phyloP scores from a whole-genome alignment of 768 basidiomycete species.

The Gymnopilus junonius region DNA sequence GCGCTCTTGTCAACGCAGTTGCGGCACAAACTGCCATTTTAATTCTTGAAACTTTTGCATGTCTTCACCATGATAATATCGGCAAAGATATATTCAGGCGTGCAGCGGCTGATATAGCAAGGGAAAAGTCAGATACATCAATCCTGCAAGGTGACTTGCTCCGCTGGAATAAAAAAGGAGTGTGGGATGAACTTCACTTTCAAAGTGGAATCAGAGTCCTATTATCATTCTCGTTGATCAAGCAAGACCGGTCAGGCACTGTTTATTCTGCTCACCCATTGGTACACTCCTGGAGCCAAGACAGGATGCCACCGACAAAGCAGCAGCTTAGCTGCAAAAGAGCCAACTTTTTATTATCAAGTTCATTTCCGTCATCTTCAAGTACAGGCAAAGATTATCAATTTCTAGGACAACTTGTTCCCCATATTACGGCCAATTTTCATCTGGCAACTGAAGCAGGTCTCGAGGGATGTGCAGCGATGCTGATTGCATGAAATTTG shows the following conservation, averaged over 20 bases:
- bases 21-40: conserved; percentile 21
- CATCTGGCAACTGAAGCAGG: too few relatives aligned
- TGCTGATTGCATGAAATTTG: background rate
- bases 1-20: too few relatives aligned
- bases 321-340: background rate
- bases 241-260: background rate
- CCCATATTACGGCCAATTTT: background rate
- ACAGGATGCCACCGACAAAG: background rate
- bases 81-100: conserved; percentile 14
- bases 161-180: background rate
- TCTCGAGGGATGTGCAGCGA: background rate
- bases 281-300: background rate
- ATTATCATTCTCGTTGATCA: conserved; percentile 21
- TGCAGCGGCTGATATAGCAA: conserved; percentile 4
- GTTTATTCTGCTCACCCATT: conserved; percentile 6
- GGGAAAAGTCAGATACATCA: background rate
- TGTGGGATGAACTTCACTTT: conserved; percentile 20
- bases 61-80: conserved; percentile 22
- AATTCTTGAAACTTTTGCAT: conserved; percentile 20
- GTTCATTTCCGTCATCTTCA: background rate
- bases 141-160: background rate
- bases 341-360: background rate
- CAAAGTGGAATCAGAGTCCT: conserved; percentile 20
- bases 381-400: background rate
- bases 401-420: background rate